These are phyloP conservation scores for Sindora glabra DNA, from an alignment of 306 rosid genomes.

Conservation along the genomic window DNA sequence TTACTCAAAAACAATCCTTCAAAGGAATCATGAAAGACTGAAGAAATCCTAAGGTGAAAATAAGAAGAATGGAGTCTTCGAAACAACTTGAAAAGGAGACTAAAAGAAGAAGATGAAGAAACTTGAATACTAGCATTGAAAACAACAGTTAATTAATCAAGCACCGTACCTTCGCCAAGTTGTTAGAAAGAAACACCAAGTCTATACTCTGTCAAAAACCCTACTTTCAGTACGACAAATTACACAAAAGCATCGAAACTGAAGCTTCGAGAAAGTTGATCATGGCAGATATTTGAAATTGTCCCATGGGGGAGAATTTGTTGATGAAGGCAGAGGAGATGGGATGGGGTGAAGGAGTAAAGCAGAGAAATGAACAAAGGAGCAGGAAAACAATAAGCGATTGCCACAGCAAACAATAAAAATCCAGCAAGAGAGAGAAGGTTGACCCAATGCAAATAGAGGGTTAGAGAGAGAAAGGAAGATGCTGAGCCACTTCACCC, in stretches of 20 bases:
- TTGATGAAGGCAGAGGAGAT: slow-evolving; percentile 4
- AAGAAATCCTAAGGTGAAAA: neutral
- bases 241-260: neutral
- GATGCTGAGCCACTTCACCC: slow-evolving; percentile 6
- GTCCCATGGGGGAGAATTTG: slow-evolving; percentile 22
- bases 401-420: neutral
- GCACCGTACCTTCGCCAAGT: slow-evolving; percentile 10
- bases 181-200: neutral
- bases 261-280: slow-evolving; percentile 2
- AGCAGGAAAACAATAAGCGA: neutral
- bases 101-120: neutral
- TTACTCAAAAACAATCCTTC: neutral
- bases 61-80: neutral
- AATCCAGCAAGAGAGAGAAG: slow-evolving; percentile 12
- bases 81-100: neutral
- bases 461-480: neutral
- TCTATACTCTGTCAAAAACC: slow-evolving; percentile 3
- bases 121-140: neutral
- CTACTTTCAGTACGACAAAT: slow-evolving; percentile 16
- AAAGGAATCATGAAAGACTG: slow-evolving; percentile 1
- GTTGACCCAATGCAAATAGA: slow-evolving; percentile 36
- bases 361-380: neutral
- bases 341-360: slow-evolving; percentile 1
- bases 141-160: neutral
- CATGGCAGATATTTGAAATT: neutral